A percentile compares a stretch with the other conserved stretches of the same genome.
These are phyloP conservation scores for Nannizzia gypsea DNA, from an alignment of 2,329 filamentous ascomycete species.

Conservation along the genomic window DNA sequence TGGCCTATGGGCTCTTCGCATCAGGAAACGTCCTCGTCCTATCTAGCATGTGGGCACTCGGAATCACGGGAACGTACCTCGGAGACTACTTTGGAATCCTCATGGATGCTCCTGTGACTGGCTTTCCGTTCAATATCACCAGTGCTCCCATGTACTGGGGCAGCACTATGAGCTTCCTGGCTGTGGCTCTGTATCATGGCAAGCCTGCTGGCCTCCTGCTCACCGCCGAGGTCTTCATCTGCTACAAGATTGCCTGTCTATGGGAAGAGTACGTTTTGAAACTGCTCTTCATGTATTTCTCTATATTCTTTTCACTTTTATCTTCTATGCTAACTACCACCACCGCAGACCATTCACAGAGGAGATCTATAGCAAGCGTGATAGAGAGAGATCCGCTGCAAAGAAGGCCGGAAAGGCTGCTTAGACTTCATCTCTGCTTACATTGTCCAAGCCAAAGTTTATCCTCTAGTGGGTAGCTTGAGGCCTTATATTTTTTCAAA, in stretches of 20 bases:
- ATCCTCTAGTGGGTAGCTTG: background rate
- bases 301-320: background rate
- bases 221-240: slow-evolving; percentile 59
- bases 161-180: slow-evolving; percentile 82
- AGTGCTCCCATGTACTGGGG: slow-evolving; percentile 95
- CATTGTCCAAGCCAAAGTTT: background rate
- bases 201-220: slow-evolving; percentile 77
- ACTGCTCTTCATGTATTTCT: background rate
- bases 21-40: slow-evolving; percentile 75
- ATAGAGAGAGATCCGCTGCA: slow-evolving; percentile 30
- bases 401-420: slow-evolving; percentile 28
- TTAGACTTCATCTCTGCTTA: slow-evolving; percentile 17
- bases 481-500: background rate
- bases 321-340: background rate
- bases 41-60: slow-evolving; percentile 80
- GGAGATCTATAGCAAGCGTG: slow-evolving; percentile 73
- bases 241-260: slow-evolving; percentile 68
- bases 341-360: slow-evolving; percentile 63
- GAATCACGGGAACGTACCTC: slow-evolving; percentile 88
- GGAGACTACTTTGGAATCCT: slow-evolving; percentile 98
- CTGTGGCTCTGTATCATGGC: slow-evolving; percentile 69
- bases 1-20: slow-evolving; percentile 60
- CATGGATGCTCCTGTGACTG: slow-evolving; percentile 87
- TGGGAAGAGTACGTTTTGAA: slow-evolving; percentile 59
- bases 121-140: slow-evolving; percentile 90